Evolutionary conservation across 306 rosid genomes (phyloP), one percentile per base, ranked within the genome.

Genomic region (Vachellia pachyceras): DNA sequence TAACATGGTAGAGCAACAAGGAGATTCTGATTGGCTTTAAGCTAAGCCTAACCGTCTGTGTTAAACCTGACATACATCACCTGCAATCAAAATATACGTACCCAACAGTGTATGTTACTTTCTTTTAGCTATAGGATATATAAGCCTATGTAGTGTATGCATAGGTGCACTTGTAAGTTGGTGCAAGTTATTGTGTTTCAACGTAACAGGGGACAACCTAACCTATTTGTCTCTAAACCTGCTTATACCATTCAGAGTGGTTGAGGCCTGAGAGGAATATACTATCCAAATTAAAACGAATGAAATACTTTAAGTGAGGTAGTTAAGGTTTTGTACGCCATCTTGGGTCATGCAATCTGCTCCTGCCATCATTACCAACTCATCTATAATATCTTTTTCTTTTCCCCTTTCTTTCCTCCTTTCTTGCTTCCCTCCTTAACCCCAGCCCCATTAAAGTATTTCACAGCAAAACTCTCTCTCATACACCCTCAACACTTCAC

Each of bases 321-420:
- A 80, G 97, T 91, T 92, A 82, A 79, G 90, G 89, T 83, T 82
- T 84, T 84, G 77, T 86, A 84, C 90, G 85, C 85, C 82, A 86
- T 82, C 89, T 89, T 82, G 85, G 92, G 79, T 92, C 97, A 93
- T 89, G 99, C 94, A 85, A 85, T 87, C 83, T 82, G 92, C 83
- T 85, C 87, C 91, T 89, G 36, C 87, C 91, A 89, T 88, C 91
- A 91, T 90, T 91, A 89, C 91, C 91, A 86, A 88, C 90, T 81
- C 80, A 85, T 77, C 69, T 60, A 79, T 29, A 29, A 29, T 29
- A 79, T 77, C 83, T 77, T 73, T 79, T 64, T 77, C 76, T 25
- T 55, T 80, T 1, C 65, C 64, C 76, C 63, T 72, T 75, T 82
- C 80, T 83, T 80, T 82, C 80, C 82, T 82, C 75, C 57, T 82